Evolutionary conservation across 176 grass and related monocot species (phyloP).

Genomic region (Hordeum marinum): DNA sequence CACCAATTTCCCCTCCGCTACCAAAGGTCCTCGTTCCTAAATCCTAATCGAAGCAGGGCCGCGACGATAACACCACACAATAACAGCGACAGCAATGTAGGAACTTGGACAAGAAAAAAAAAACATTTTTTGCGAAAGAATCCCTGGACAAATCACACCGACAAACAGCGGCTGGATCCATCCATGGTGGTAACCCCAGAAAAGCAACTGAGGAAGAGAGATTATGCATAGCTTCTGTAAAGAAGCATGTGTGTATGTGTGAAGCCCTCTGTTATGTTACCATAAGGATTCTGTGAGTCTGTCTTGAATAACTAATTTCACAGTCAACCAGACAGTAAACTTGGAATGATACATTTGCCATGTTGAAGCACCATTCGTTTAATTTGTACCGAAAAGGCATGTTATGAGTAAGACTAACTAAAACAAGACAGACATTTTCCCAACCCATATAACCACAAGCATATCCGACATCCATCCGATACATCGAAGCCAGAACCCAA

Average conservation of each 20-base stretch:
- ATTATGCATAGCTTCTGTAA: background rate
- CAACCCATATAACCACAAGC: background rate
- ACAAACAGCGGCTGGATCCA: background rate
- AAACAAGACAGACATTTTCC: background rate
- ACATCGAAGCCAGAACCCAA: background rate
- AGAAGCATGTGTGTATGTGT: background rate
- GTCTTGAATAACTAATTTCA: background rate
- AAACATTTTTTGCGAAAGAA: conserved; percentile 17
- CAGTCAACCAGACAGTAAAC: background rate
- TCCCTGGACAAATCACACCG: conserved; percentile 25
- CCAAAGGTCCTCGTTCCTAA: background rate
- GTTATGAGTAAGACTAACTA: background rate
- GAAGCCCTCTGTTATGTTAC: background rate
- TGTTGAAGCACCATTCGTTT: background rate
- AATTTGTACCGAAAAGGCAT: background rate
- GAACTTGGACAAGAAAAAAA: background rate
- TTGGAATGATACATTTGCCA: background rate
- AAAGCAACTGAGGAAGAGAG: too few relatives aligned
- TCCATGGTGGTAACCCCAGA: too few relatives aligned
- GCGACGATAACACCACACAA: conserved; percentile 19
- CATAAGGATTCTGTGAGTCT: background rate
- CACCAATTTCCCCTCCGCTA: background rate
- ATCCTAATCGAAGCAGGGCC: background rate
- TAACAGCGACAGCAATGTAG: background rate
- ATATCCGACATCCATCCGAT: background rate